Conservation (phyloP, 306 rosid species). For the Begonia loranthoides region DNA sequence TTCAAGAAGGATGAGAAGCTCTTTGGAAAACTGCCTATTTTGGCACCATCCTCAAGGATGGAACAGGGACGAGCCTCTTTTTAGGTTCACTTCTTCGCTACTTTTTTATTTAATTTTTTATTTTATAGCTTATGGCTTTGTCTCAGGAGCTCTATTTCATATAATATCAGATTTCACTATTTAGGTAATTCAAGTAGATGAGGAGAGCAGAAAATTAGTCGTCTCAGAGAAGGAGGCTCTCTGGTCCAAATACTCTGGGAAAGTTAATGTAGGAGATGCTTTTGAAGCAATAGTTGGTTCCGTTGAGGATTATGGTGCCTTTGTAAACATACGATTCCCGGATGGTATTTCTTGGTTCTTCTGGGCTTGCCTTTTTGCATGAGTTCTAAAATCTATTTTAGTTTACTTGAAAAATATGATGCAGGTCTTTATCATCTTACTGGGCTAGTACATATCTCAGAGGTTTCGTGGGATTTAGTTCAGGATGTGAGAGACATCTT, state of each 20-base stretch:
- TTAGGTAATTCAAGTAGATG: constrained; percentile 77
- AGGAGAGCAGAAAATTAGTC: constrained; percentile 46
- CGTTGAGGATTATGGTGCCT: constrained; percentile 83
- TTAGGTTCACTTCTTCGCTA: no score
- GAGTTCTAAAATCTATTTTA: constrained; percentile 14
- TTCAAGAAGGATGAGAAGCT: no score
- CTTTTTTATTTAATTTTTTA: neutral
- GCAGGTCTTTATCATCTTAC: constrained; percentile 85
- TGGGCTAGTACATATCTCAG: constrained; percentile 82
- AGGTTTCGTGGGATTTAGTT: constrained; percentile 95
- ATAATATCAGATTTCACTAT: neutral
- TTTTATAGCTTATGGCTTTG: neutral
- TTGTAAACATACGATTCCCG: constrained; percentile 63
- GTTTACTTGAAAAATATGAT: constrained; percentile 31
- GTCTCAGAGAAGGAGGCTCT: constrained; percentile 85
- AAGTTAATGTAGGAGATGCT: constrained; percentile 58
- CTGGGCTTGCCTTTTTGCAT: constrained; percentile 1
- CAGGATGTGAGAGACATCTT: constrained; percentile 76
- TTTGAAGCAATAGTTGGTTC: constrained; percentile 59
- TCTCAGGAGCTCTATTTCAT: neutral
- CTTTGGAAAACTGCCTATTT: no score
- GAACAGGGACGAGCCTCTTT: no score
- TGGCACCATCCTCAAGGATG: no score
- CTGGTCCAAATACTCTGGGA: constrained; percentile 53
- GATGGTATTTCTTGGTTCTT: constrained; percentile 40